Evolutionary conservation across 2,329 filamentous ascomycete genomes (phyloP), one percentile per base, ranked within the genome.

Genomic region (Diaporthe velutina): DNA sequence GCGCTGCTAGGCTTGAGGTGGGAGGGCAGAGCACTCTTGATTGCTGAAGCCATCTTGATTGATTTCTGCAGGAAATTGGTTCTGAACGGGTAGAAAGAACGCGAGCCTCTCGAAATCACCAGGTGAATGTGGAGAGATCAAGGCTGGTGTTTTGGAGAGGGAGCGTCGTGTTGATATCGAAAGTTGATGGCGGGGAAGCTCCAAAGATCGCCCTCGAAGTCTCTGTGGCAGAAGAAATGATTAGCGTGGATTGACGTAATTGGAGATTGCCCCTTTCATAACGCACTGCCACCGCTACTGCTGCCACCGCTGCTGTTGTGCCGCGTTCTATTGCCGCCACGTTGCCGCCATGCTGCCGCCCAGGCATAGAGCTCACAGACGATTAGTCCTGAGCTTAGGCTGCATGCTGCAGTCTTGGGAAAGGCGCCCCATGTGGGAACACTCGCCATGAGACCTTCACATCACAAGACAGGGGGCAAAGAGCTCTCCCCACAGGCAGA

Each of bases 21-120:
- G 57, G 94, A 89, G 78, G 96, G 95, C 80, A 98, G 88, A 78
- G 94, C 94, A 86, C 91, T 92, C 88, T 91, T 95, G 80, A 92
- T 87, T 79, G 88, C 87, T 81, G 91, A 89, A 78, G 94, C 92
- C 93, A 96, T 96, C 81, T 81, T 86, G 81, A 79, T 75, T 68
- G 77, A 77, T 70, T 67, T 33, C 55, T 40, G 50, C n/a, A 19
- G 22, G 55, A n/a, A 48, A 25, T 8, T 68, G 28, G 70, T 40
- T 42, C 33, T 42, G 50, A 35, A 42, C 40, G 38, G 40, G 50
- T 54, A 38, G n/a, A 10, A 67, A 38, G 45, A 42, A 50, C 10
- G 28, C 52, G 22, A 19, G 35, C 22, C 35, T 52, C 55, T 60
- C 55, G 42, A 54, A 61, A 61, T 54, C 64, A 68, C 48, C 64